These are phyloP conservation scores for Groenewaldozyma sp. DNA, from an alignment of 1,139 yeast species.

Conservation along the genomic window DNA sequence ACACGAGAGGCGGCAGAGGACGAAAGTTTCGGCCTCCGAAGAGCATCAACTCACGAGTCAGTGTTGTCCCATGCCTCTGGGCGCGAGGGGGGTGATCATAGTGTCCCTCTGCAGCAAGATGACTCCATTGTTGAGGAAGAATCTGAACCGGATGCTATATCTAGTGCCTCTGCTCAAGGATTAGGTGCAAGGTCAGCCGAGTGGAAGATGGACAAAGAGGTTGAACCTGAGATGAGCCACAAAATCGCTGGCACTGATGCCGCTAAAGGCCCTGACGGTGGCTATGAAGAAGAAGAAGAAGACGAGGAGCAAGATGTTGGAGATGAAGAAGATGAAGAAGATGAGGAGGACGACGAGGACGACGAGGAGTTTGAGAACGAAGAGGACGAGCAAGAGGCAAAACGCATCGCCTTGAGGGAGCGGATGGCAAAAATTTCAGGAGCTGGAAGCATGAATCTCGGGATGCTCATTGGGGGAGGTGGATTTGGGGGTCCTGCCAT, in stretches of 20 bases:
- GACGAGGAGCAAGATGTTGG: slow-evolving; percentile 9
- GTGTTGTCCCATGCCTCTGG: not conserved
- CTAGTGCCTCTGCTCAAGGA: slow-evolving; percentile 13
- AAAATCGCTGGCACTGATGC: slow-evolving; percentile 10
- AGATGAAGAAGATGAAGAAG: slow-evolving; percentile 15
- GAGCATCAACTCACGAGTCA: slow-evolving; percentile 11
- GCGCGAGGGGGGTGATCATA: no score
- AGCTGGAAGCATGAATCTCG: slow-evolving; percentile 69
- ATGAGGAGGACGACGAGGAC: slow-evolving; percentile 19
- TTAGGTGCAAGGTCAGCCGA: slow-evolving; percentile 8
- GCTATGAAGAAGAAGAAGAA: slow-evolving; percentile 6
- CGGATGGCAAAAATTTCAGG: slow-evolving; percentile 95
- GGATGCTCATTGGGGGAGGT: slow-evolving; percentile 30
- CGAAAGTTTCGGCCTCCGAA: slow-evolving; percentile 7
- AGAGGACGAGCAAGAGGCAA: slow-evolving; percentile 62
- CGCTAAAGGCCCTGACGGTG: slow-evolving; percentile 13
- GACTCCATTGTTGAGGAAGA: not conserved
- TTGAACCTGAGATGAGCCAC: slow-evolving; percentile 11
- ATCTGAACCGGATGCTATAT: not conserved
- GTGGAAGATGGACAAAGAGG: slow-evolving; percentile 6
- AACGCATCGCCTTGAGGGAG: slow-evolving; percentile 72
- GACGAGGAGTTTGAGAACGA: slow-evolving; percentile 28
- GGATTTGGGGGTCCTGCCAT: slow-evolving; percentile 26
- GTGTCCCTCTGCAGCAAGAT: no score
- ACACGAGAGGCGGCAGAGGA: slow-evolving; percentile 13